A percentile compares a stretch with the other conserved stretches of the same genome.
Conservation (phyloP, 2,329 filamentous ascomycete species). For the Fusarium pininemorale region DNA sequence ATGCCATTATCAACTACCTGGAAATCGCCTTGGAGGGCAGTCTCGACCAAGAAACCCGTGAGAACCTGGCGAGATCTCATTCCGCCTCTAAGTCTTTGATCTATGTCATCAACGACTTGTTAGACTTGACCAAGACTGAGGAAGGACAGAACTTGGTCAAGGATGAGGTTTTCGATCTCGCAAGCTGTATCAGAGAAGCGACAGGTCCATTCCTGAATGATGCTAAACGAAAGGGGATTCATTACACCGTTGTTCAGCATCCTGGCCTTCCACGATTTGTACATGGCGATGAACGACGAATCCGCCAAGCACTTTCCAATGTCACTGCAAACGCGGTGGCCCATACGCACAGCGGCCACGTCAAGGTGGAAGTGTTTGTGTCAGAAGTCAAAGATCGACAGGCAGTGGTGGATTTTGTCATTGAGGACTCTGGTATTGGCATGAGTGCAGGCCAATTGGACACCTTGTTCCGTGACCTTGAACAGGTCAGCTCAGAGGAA, state of each 20-base stretch:
- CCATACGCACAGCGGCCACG: slow-evolving; percentile 73
- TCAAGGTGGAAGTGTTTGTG: slow-evolving; percentile 76
- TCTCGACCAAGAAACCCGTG: slow-evolving; percentile 82
- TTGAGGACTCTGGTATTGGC: slow-evolving; percentile 79
- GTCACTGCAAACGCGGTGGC: slow-evolving; percentile 86
- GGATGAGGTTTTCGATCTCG: slow-evolving; percentile 81
- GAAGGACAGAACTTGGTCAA: slow-evolving; percentile 82
- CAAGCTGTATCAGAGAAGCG: slow-evolving; percentile 77
- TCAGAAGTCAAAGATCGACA: slow-evolving; percentile 61
- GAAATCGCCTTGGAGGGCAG: slow-evolving; percentile 88
- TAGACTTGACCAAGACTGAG: slow-evolving; percentile 89
- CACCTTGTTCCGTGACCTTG: slow-evolving; percentile 65
- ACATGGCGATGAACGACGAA: slow-evolving; percentile 79
- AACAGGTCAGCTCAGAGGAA: slow-evolving; percentile 63
- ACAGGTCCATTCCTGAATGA: slow-evolving; percentile 78
- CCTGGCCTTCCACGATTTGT: slow-evolving; percentile 75
- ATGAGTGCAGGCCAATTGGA: slow-evolving; percentile 72
- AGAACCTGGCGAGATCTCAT: slow-evolving; percentile 85
- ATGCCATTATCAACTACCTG: slow-evolving; percentile 94
- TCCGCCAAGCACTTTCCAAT: slow-evolving; percentile 86
- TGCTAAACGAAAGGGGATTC: slow-evolving; percentile 77
- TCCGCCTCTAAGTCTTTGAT: slow-evolving; percentile 92
- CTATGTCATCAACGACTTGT: slow-evolving; percentile 91
- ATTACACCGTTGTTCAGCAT: slow-evolving; percentile 73
- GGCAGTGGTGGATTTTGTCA: slow-evolving; percentile 76